Evolutionary conservation across 2,329 filamentous ascomycete species (phyloP).

Genomic region (Cryphonectria radicalis): DNA sequence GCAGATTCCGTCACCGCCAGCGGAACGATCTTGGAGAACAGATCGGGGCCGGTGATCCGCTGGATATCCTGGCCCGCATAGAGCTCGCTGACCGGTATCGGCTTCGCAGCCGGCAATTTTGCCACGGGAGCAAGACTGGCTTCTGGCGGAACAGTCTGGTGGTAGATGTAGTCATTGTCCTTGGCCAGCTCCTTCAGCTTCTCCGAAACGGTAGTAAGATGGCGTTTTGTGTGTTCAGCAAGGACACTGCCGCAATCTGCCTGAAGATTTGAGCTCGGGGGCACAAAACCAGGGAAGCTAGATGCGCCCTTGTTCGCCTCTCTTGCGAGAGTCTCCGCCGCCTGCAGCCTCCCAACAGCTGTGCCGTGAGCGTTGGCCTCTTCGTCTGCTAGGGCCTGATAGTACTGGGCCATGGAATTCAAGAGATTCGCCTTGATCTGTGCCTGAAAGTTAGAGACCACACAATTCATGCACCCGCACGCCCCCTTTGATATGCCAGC

Average conservation of each 20-base stretch:
- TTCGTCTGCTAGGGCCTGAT: slow-evolving; percentile 88
- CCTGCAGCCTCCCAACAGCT: slow-evolving; percentile 80
- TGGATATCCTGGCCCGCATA: slow-evolving; percentile 98
- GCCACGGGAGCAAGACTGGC: slow-evolving; percentile 79
- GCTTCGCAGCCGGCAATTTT: slow-evolving; percentile 93
- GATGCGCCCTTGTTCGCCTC: slow-evolving; percentile 78
- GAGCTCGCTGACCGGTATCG: slow-evolving; percentile 93
- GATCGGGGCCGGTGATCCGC: slow-evolving; percentile 92
- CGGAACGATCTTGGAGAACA: slow-evolving; percentile 95
- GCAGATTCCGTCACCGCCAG: slow-evolving; percentile 96
- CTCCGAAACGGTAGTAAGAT: slow-evolving; percentile 78
- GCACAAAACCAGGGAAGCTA: slow-evolving; percentile 78
- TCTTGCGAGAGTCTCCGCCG: slow-evolving; percentile 77
- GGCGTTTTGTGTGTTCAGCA: slow-evolving; percentile 82
- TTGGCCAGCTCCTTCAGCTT: slow-evolving; percentile 77
- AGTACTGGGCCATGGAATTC: slow-evolving; percentile 87
- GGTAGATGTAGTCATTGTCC: slow-evolving; percentile 98
- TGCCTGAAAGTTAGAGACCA: slow-evolving; percentile 31
- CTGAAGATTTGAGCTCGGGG: slow-evolving; percentile 80
- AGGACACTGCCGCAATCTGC: slow-evolving; percentile 77
- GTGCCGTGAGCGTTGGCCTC: slow-evolving; percentile 86
- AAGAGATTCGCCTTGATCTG: slow-evolving; percentile 81
- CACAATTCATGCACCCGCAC: neutral
- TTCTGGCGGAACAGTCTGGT: slow-evolving; percentile 87
- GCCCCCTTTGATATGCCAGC: no score